Evolutionary conservation across 805 yeast genomes (phyloP).

Genomic region (Wickerhamiella alocasiicola): DNA sequence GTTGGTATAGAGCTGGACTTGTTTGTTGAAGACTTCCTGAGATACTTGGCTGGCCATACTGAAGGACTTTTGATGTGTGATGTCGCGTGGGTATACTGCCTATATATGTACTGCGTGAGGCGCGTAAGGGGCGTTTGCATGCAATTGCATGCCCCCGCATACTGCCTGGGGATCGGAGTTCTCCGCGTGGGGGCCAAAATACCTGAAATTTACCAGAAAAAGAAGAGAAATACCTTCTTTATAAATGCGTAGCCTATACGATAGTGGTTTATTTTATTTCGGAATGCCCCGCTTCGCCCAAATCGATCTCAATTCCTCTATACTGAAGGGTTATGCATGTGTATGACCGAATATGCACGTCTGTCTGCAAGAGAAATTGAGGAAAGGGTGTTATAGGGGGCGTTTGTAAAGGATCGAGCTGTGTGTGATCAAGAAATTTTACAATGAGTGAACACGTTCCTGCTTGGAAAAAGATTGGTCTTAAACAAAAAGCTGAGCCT

Average conservation of each 20-base stretch:
- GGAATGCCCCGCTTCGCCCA: too few relatives aligned
- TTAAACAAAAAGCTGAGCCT: slow-evolving; percentile 34
- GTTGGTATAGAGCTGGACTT: slow-evolving; percentile 32
- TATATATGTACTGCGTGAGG: too few relatives aligned
- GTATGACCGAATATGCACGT: too few relatives aligned
- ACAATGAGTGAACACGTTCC: slow-evolving; percentile 33
- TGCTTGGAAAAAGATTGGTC: slow-evolving; percentile 74
- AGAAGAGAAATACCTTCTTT: too few relatives aligned
- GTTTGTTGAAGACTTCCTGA: slow-evolving; percentile 18
- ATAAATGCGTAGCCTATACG: too few relatives aligned
- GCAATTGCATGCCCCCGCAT: not conserved
- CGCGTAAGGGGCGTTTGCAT: too few relatives aligned
- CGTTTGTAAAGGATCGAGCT: not conserved
- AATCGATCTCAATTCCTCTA: too few relatives aligned
- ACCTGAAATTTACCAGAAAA: not conserved
- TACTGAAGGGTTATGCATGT: too few relatives aligned
- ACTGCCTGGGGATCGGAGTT: slow-evolving; percentile 1
- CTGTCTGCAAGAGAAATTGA: too few relatives aligned
- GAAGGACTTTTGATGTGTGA: not conserved
- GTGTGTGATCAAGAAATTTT: not conserved
- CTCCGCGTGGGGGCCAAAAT: not conserved
- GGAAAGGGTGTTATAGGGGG: too few relatives aligned
- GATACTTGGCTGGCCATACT: slow-evolving; percentile 13
- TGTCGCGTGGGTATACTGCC: not conserved
- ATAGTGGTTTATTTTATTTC: too few relatives aligned